Percentiles rank a stretch among this genome's conserved stretches.
phyloP scores from a whole-genome alignment of 129 eudicot genomes.

The Oenanthe sinensis region DNA sequence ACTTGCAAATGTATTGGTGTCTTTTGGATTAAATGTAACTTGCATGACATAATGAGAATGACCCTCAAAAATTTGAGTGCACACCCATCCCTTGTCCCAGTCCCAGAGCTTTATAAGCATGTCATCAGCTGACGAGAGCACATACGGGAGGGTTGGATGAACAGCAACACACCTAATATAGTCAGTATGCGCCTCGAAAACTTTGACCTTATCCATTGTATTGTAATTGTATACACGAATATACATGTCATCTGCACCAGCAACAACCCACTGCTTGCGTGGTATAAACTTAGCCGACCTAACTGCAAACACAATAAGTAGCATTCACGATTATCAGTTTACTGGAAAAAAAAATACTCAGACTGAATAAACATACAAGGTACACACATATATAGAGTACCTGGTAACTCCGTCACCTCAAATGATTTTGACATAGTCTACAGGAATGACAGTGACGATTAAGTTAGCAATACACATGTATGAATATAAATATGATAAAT shows the following conservation, averaged over 20 bases:
- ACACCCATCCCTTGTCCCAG: constrained; percentile 94
- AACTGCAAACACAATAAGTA: constrained; percentile 42
- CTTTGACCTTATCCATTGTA: constrained; percentile 94
- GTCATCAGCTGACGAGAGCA: constrained; percentile 95
- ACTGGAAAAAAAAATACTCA: neutral
- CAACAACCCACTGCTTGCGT: constrained; percentile 97
- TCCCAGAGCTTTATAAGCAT: constrained; percentile 99
- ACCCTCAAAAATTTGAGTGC: constrained; percentile 95
- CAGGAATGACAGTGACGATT: constrained; percentile 17
- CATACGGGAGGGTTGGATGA: constrained; percentile 93
- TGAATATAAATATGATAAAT: constrained; percentile 1
- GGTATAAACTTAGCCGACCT: constrained; percentile 91
- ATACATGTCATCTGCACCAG: constrained; percentile 99
- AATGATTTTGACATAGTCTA: constrained; percentile 92
- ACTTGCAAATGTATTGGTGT: constrained; percentile 92
- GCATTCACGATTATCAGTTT: neutral
- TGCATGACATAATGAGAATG: constrained; percentile 99
- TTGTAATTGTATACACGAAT: constrained; percentile 96
- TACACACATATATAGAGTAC: constrained; percentile 25
- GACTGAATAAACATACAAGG: constrained; percentile 15
- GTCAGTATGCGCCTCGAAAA: constrained; percentile 88
- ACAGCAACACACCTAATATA: constrained; percentile 96
- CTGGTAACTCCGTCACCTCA: constrained; percentile 94
- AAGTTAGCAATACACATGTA: constrained; percentile 1
- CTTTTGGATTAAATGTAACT: constrained; percentile 90